Conservation (phyloP, 306 rosid genomes). For the Astragalus membranaceus region DNA sequence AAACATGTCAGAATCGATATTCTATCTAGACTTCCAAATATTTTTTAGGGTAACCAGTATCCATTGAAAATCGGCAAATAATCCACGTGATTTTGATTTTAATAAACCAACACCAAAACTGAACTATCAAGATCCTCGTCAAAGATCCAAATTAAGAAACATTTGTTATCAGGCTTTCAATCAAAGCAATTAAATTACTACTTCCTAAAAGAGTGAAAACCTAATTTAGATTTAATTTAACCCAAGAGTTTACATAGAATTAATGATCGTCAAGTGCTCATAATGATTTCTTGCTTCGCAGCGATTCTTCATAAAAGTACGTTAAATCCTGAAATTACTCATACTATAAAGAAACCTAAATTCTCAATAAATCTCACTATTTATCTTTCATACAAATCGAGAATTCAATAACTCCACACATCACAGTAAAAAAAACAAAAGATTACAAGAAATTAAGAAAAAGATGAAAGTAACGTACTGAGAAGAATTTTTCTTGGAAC, state of each 20-base stretch:
- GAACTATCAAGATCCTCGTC: not conserved
- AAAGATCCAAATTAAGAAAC: not conserved
- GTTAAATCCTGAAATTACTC: not conserved
- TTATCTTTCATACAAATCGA: not conserved
- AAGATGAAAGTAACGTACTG: not conserved
- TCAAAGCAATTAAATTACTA: not conserved
- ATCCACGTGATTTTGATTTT: not conserved
- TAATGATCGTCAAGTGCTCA: too few relatives aligned
- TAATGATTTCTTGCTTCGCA: too few relatives aligned
- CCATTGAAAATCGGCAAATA: not conserved
- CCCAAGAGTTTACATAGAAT: not conserved
- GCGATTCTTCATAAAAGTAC: not conserved
- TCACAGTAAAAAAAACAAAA: not conserved
- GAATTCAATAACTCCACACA: conserved; percentile 3
- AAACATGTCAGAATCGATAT: too few relatives aligned
- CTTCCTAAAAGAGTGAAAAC: not conserved
- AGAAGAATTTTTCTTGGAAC: conserved; percentile 5
- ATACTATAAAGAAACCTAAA: not conserved
- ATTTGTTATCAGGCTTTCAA: not conserved
- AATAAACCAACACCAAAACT: not conserved
- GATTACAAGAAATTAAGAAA: not conserved
- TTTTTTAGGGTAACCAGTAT: too few relatives aligned
- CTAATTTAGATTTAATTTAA: not conserved
- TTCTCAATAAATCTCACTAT: not conserved
- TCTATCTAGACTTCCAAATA: too few relatives aligned